Base-by-base conservation (phyloP, 2,329 filamentous ascomycete species). In the Exserohilum turcica region DNA sequence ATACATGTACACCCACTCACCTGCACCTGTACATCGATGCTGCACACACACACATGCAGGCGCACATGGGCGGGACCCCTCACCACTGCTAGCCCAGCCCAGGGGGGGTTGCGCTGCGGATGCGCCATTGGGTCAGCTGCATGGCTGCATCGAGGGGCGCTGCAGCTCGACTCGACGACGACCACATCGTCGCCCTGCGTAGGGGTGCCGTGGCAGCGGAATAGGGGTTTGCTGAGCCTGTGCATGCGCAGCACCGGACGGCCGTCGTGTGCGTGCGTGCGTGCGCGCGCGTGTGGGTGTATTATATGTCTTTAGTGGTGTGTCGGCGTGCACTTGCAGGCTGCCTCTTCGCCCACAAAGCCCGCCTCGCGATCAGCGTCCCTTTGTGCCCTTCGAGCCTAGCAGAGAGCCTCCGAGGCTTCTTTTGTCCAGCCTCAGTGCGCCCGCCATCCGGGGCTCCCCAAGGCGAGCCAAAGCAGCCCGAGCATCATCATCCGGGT, bases 51-150 rank as follows among this genome's bases (percentile, higher is more conserved):
- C 21, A 24, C 38, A 53, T 35, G 10, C 42, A 44, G 19, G 21
- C 21, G 21, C 31, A 33, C 13, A 53, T 54, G 54, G 59, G 52
- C 54, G 52, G 46, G 56, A 51, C 61, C 60, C 60, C 59, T 64
- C 59, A 45, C 45, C 46, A 35, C 33, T 37, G 16, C 49, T 48
- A 45, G 39, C 42, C 59, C 53, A 45, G 39, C 42, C 59, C 53
- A 43, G 49, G 52, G 55, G 55, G 46, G 60, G 46, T 48, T 49
- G 57, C 21, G 21, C 4, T 60, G 54, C 54, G 55, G 54, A 40
- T 52, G 50, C 48, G 52, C 56, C 49, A 61, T 63, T 63, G 62
- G 62, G 45, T 40, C 42, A 48, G 36, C 49, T 36, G 43, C 55
- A 52, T 24, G 15, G 28, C 37, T n/a, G n/a, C n/a, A n/a, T n/a